Evolutionary conservation across 2,329 filamentous ascomycete genomes (phyloP).

Genomic region (Fusarium cyanostomum): DNA sequence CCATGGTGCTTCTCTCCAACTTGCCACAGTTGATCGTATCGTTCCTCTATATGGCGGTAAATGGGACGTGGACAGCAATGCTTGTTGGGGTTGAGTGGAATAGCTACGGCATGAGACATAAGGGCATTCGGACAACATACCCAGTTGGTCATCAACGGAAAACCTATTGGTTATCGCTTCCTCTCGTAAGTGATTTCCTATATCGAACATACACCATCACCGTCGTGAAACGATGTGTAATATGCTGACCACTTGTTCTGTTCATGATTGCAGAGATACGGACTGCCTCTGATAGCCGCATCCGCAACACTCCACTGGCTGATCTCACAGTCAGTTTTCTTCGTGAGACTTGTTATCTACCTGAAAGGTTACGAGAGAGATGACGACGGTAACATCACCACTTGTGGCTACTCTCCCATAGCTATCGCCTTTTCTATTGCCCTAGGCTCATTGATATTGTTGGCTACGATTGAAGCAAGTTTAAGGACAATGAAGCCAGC

Average conservation of each 20-base stretch:
- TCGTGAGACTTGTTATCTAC: neutral
- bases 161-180: constrained; percentile 7
- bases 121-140: neutral
- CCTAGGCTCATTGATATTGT: neutral
- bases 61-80: constrained; percentile 3
- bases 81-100: neutral
- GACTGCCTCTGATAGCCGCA: neutral
- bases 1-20: neutral
- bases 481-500: neutral
- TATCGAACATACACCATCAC: too few species aligned
- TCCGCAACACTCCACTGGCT: neutral
- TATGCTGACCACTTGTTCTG: neutral
- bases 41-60: neutral
- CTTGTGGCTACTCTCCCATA: neutral
- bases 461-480: neutral
- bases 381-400: neutral
- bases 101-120: neutral
- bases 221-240: too few species aligned
- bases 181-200: neutral
- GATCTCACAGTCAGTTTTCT: constrained; percentile 4
- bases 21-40: neutral
- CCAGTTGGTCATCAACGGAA: neutral
- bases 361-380: neutral
- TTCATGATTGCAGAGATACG: neutral
- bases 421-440: constrained; percentile 1